These are phyloP conservation scores for Cinnamomum micranthum DNA, from an alignment of 164 flowering plant genomes.

Conservation along the genomic window DNA sequence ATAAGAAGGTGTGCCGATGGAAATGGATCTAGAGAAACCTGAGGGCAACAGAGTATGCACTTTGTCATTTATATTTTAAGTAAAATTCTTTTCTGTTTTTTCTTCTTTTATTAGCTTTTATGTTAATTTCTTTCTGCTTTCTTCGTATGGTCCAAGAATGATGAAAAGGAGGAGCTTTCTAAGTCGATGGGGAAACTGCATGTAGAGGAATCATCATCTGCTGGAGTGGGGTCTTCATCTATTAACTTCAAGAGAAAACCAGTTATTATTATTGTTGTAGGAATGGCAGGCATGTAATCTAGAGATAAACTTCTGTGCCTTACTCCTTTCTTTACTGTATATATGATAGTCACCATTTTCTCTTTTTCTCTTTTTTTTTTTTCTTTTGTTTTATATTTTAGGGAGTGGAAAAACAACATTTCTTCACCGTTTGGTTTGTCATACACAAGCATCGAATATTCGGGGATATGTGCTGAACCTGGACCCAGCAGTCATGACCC, in stretches of 20 bases:
- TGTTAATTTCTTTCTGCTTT: background rate
- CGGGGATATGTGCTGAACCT: slow-evolving; percentile 87
- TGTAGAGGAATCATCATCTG: slow-evolving; percentile 43
- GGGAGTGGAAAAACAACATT: slow-evolving; percentile 98
- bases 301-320: background rate
- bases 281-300: slow-evolving; percentile 75
- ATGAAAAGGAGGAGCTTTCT: slow-evolving; percentile 44
- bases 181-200: slow-evolving; percentile 59
- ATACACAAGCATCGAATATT: slow-evolving; percentile 59
- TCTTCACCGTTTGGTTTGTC: slow-evolving; percentile 77
- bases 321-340: background rate
- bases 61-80: background rate
- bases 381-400: slow-evolving; percentile 13
- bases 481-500: slow-evolving; percentile 90
- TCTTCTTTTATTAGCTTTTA: background rate
- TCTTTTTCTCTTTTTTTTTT: background rate
- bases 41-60: background rate
- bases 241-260: slow-evolving; percentile 70
- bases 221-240: slow-evolving; percentile 21
- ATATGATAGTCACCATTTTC: background rate
- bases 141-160: slow-evolving; percentile 24
- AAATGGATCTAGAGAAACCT: slow-evolving; percentile 23
- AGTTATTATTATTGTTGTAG: slow-evolving; percentile 76
- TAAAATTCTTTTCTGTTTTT: background rate
- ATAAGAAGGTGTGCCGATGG: slow-evolving; percentile 23